Percentiles rank a stretch among this genome's conserved stretches.
Conservation (phyloP, 108 stramenopile species). For the Nannochloropsis gaditana region DNA sequence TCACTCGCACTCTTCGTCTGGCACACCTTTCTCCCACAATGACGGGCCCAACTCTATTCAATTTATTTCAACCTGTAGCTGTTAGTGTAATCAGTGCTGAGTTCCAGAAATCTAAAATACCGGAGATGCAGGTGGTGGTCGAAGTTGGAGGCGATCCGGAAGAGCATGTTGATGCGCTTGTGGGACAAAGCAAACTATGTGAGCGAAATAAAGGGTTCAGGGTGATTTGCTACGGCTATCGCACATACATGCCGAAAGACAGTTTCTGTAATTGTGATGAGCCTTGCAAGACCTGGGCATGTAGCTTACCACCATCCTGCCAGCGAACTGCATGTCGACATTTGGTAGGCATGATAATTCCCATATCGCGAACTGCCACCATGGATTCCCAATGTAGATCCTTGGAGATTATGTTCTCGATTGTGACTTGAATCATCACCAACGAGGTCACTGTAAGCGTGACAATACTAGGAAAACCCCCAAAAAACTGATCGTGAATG, state of each 20-base stretch:
- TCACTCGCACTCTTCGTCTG: background rate
- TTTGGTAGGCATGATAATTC: background rate
- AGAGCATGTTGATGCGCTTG: background rate
- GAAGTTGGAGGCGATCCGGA: background rate
- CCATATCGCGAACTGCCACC: background rate
- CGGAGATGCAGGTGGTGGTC: background rate
- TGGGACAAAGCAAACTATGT: background rate
- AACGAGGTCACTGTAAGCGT: too few relatives aligned
- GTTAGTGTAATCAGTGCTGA: background rate
- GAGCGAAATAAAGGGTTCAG: background rate
- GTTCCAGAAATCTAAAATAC: background rate
- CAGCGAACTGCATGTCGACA: conserved; percentile 14
- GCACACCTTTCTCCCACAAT: background rate
- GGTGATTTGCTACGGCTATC: background rate
- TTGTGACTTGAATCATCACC: background rate
- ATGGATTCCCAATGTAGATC: background rate
- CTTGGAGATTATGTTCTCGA: background rate
- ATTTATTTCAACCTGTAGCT: conserved; percentile 12
- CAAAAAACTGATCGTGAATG: too few relatives aligned
- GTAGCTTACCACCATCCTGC: background rate
- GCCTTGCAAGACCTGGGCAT: background rate
- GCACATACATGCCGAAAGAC: background rate
- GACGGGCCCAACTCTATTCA: background rate
- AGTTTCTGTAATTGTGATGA: background rate
- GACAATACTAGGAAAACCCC: too few relatives aligned